These are phyloP conservation scores for Cadophora malorum DNA, from an alignment of 2,329 filamentous ascomycete species.

Conservation along the genomic window DNA sequence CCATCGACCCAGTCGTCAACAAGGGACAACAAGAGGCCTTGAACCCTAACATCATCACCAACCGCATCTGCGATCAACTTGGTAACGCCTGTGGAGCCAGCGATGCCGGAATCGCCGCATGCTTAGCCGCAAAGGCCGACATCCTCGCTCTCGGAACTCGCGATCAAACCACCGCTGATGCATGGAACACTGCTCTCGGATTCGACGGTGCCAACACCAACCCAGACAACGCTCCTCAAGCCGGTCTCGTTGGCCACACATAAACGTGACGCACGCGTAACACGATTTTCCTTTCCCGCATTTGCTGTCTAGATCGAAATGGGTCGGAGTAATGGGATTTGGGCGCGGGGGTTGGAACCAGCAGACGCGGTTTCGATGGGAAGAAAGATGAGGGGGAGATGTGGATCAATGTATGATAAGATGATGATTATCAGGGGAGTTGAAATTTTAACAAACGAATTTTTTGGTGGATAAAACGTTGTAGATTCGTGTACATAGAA, in stretches of 20 bases:
- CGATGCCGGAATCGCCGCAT: constrained; percentile 61
- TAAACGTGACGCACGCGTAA: constrained; percentile 27
- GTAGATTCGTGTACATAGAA: constrained; percentile 12
- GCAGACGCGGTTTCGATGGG: background rate
- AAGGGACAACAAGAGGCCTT: constrained; percentile 70
- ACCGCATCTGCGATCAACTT: constrained; percentile 73
- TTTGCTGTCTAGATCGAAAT: background rate
- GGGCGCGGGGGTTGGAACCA: background rate
- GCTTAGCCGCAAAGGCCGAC: constrained; percentile 58
- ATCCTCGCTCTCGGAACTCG: constrained; percentile 57
- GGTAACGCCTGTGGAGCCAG: constrained; percentile 70
- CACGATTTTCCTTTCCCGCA: constrained; percentile 2
- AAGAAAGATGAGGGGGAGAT: background rate
- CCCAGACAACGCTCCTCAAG: constrained; percentile 43
- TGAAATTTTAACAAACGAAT: constrained; percentile 9
- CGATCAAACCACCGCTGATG: constrained; percentile 55
- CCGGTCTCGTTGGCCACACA: constrained; percentile 41
- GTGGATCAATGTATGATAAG: background rate
- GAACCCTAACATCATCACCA: constrained; percentile 77
- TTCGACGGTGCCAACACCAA: constrained; percentile 44
- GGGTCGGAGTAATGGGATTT: constrained; percentile 12
- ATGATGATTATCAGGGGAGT: constrained; percentile 9
- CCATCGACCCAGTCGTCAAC: constrained; percentile 64
- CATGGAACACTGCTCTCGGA: constrained; percentile 49
- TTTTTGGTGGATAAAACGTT: constrained; percentile 4